These are phyloP conservation scores for Annulohypoxylon moriforme DNA, from an alignment of 495 filamentous ascomycete genomes.

Conservation along the genomic window DNA sequence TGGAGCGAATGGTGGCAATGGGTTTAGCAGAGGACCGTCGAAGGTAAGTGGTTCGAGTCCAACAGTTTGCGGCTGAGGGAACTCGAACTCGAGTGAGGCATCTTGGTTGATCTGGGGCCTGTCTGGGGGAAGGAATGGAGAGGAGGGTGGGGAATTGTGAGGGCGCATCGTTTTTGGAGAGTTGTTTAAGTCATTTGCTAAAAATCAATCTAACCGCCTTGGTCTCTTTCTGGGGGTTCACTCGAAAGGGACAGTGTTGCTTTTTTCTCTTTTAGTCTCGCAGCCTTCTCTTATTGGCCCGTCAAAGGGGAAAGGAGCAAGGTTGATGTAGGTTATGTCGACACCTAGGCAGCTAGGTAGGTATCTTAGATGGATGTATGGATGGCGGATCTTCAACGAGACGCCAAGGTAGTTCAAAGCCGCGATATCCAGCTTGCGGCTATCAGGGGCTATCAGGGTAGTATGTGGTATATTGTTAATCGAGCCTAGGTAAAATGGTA, in stretches of 20 bases:
- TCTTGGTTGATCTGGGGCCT: constrained; percentile 45
- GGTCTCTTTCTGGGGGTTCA: constrained; percentile 40
- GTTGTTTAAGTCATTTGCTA: constrained; percentile 42
- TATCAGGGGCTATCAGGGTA: constrained; percentile 17
- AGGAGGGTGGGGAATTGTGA: constrained; percentile 40
- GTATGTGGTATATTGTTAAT: neutral
- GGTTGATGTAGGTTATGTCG: neutral
- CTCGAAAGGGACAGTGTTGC: constrained; percentile 24
- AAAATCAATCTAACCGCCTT: constrained; percentile 43
- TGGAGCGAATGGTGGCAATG: constrained; percentile 4
- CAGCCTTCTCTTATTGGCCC: constrained; percentile 36
- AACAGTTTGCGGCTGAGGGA: constrained; percentile 34
- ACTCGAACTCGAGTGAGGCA: constrained; percentile 18
- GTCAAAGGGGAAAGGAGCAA: constrained; percentile 21
- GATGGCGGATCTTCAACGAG: constrained; percentile 41
- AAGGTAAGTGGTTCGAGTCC: constrained; percentile 31
- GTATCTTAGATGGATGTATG: neutral
- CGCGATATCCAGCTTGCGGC: constrained; percentile 32
- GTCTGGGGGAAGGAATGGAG: constrained; percentile 42
- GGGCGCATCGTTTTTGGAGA: constrained; percentile 45
- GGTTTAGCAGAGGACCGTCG: constrained; percentile 32
- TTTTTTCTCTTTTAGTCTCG: constrained; percentile 27
- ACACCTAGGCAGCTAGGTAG: neutral
- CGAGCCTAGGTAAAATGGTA: neutral
- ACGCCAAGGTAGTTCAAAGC: constrained; percentile 31